Evolutionary conservation across 306 rosid species (phyloP).

Genomic region (Cucurbita maxima): DNA sequence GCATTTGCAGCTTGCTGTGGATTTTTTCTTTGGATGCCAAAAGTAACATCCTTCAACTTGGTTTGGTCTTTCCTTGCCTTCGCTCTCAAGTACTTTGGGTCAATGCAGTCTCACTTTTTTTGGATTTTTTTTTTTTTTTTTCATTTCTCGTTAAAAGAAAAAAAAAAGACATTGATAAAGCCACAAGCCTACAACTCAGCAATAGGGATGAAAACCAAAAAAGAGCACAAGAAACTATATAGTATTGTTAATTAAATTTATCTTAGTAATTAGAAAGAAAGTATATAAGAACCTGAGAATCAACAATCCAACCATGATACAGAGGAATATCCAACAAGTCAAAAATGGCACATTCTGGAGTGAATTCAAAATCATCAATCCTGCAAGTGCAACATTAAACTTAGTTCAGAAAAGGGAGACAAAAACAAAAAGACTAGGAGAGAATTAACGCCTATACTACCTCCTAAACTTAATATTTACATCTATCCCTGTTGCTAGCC

Average conservation of each 20-base stretch:
- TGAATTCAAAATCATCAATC: constrained; percentile 86
- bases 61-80: neutral
- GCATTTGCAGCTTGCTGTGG: neutral
- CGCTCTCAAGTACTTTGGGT: neutral
- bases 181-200: neutral
- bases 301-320: constrained; percentile 98
- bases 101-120: neutral
- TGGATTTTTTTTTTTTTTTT: neutral
- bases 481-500: constrained; percentile 98
- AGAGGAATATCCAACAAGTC: constrained; percentile 93
- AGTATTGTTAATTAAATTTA: neutral
- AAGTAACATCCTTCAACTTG: neutral
- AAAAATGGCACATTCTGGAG: constrained; percentile 94
- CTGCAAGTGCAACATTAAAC: constrained; percentile 34
- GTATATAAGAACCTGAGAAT: constrained; percentile 55
- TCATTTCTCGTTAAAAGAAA: neutral
- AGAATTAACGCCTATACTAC: constrained; percentile 23
- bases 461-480: constrained; percentile 84
- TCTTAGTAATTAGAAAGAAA: constrained; percentile 7
- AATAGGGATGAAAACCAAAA: neutral
- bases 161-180: neutral
- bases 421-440: constrained; percentile 6
- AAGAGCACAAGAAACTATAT: neutral
- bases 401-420: constrained; percentile 11
- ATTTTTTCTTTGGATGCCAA: neutral